Evolutionary conservation across 2,329 filamentous ascomycete genomes (phyloP).

Genomic region (Cercospora sp.): DNA sequence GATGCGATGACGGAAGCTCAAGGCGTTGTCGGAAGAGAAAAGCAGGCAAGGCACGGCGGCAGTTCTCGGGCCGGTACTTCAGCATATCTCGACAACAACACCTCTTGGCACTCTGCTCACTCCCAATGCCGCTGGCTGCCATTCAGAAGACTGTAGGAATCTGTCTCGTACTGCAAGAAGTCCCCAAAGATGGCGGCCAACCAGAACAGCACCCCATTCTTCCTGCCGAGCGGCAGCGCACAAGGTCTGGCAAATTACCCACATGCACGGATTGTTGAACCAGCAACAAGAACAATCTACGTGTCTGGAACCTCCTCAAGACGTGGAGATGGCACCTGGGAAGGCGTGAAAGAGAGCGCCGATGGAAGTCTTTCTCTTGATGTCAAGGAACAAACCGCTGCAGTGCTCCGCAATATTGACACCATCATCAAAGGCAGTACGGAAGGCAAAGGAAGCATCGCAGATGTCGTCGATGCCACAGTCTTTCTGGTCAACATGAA

Average conservation of each 20-base stretch:
- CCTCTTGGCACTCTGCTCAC: not conserved
- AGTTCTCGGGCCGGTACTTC: conserved; percentile 7
- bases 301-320: conserved; percentile 24
- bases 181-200: not conserved
- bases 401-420: conserved; percentile 22
- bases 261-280: conserved; percentile 15
- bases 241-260: conserved; percentile 24
- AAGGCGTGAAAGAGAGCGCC: conserved; percentile 15
- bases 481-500: conserved; percentile 48
- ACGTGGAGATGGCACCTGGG: conserved; percentile 21
- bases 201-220: conserved; percentile 15
- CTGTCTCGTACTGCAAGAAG: not conserved
- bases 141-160: not conserved
- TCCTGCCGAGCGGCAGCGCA: conserved; percentile 15
- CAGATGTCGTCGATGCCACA: conserved; percentile 32
- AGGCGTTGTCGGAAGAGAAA: not conserved
- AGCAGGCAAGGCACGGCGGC: not conserved
- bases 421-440: conserved; percentile 21
- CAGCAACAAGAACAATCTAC: conserved; percentile 20
- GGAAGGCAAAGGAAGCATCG: conserved; percentile 18
- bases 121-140: not conserved
- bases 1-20: not conserved
- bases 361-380: conserved; percentile 16
- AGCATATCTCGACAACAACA: not conserved
- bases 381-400: conserved; percentile 20